Base-by-base conservation (phyloP, 371 early-diverging fungal species). In the Haplosporangium sp. region DNA sequence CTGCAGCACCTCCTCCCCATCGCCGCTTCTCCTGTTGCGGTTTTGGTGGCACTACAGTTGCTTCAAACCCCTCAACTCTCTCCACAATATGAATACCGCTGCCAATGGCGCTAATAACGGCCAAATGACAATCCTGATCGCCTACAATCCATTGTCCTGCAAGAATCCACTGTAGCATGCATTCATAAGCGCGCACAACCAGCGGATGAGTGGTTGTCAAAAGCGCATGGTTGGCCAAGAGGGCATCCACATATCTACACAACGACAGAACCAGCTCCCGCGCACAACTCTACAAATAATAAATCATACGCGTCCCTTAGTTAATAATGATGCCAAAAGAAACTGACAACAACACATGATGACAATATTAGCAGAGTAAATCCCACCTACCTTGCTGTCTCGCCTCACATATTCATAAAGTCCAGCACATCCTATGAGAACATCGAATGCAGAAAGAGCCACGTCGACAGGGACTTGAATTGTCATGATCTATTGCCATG, bases 131-230 rank as follows among this genome's bases (percentile, higher is more conserved):
- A 54, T 90, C 92, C 36, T 81, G 83, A 62, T 93, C 94, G 56
- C 86, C 87, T 1, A 87, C 83, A 41, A 93, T 91, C 94, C 94
- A 93, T 53, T 91, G 88, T 4, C 92, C 92, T 13, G 87, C 80
- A 12, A 93, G 71, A 4, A 90, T 85, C 93, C 93, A 93, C 46
- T 89, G 90, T 38, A 90, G 85, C 86, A 93, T 87, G 64, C 90
- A 89, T 60, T 95, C 93, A 64, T 92, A 93, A 0, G 93, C 92
- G 66, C 85, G 85, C 0, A 91, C 89, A 67, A 93, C 90, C 40
- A 91, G 67, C 2, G 84, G 85, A 41, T 87, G 88, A 3, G 86
- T 86, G 6, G 82, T 81, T 3, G 81, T 45, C 75, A 87, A 55
- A 0, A 57, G 59, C 37, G 47, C 42, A 52, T 74, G 74, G 21